Percentiles rank a stretch among this genome's conserved stretches.
These are phyloP conservation scores for Auriscalpium microsporum DNA, from an alignment of 768 basidiomycete species.

Conservation along the genomic window DNA sequence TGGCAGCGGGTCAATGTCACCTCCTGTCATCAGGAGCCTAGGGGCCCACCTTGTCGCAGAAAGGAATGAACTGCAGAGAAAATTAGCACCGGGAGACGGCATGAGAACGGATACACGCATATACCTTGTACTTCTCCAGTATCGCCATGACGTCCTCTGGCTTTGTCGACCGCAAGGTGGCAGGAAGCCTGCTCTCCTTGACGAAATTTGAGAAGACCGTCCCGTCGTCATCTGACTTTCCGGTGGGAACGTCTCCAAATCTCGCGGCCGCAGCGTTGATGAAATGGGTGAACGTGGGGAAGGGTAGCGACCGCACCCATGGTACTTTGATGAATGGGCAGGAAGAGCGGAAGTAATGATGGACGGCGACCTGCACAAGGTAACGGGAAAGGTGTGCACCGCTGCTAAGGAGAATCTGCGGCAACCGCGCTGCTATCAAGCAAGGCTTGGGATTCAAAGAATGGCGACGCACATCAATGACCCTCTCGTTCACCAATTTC, in stretches of 20 bases:
- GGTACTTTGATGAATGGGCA: conserved; percentile 66
- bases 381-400: conserved; percentile 76
- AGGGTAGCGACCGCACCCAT: conserved; percentile 62
- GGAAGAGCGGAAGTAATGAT: conserved; percentile 69
- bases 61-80: conserved; percentile 60
- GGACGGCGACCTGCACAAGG: conserved; percentile 67
- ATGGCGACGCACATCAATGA: conserved; percentile 9
- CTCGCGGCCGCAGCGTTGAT: conserved; percentile 46
- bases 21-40: too few species aligned
- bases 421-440: conserved; percentile 2
- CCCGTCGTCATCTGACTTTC: conserved; percentile 73
- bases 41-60: conserved; percentile 50
- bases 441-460: conserved; percentile 1
- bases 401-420: conserved; percentile 62
- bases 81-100: background rate
- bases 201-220: conserved; percentile 54
- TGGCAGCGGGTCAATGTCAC: background rate
- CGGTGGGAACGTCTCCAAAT: conserved; percentile 59
- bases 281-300: conserved; percentile 57
- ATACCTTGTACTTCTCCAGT: conserved; percentile 62
- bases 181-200: conserved; percentile 59
- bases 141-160: conserved; percentile 62
- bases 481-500: conserved; percentile 22
- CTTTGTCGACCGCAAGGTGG: conserved; percentile 46
- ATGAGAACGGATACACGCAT: conserved; percentile 13